A percentile compares a stretch with the other conserved stretches of the same genome.
These are phyloP conservation scores for Ilyonectria mors-panacis DNA, from an alignment of 2,329 filamentous ascomycete species.

Conservation along the genomic window DNA sequence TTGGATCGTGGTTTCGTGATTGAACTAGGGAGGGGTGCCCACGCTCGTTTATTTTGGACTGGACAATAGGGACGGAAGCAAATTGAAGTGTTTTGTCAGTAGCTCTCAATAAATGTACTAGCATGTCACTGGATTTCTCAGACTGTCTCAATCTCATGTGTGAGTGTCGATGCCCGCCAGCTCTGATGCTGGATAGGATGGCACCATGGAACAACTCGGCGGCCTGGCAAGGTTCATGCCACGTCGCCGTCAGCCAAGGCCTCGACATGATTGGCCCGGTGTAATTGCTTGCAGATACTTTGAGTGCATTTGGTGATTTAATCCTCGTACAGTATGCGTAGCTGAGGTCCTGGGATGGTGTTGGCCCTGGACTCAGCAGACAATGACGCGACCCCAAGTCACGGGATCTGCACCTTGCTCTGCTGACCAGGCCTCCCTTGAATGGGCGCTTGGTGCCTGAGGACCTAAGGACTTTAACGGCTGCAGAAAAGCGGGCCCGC, in stretches of 20 bases:
- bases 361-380: slow-evolving; percentile 7
- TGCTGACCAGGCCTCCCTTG: background rate
- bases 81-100: slow-evolving; percentile 38
- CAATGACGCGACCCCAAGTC: slow-evolving; percentile 23
- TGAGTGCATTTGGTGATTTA: slow-evolving; percentile 2
- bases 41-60: slow-evolving; percentile 47
- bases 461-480: slow-evolving; percentile 5
- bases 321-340: background rate
- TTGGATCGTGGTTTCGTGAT: slow-evolving; percentile 34
- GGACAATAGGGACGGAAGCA: slow-evolving; percentile 42
- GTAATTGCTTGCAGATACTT: slow-evolving; percentile 15
- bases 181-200: too few relatives aligned
- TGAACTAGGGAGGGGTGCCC: slow-evolving; percentile 38
- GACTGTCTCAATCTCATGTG: background rate
- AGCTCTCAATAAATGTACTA: slow-evolving; percentile 28
- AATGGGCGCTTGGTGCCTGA: slow-evolving; percentile 26
- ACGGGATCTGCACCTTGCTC: slow-evolving; percentile 17
- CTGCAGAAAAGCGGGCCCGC: slow-evolving; percentile 26
- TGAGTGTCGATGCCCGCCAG: background rate
- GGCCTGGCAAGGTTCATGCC: slow-evolving; percentile 4
- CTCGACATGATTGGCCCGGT: slow-evolving; percentile 3
- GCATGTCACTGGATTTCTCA: background rate
- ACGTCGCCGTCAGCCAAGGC: slow-evolving; percentile 9
- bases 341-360: background rate
- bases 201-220: background rate